Evolutionary conservation across 805 yeast genomes (phyloP).

Genomic region (Yarrowia osloensis): DNA sequence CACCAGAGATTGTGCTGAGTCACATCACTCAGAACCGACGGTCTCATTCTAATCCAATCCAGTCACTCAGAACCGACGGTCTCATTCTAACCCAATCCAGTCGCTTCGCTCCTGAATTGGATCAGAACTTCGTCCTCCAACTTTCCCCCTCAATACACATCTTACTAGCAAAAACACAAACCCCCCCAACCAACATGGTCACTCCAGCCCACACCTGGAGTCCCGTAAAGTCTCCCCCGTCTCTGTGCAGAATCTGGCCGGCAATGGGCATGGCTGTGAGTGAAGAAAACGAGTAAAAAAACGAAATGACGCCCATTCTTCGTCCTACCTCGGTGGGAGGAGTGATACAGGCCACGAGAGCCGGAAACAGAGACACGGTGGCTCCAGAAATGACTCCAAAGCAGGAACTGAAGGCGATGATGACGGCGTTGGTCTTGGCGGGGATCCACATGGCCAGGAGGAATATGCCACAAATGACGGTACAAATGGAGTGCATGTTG

Average conservation of each 20-base stretch:
- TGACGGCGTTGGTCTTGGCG: conserved; percentile 37
- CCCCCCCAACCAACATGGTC: conserved; percentile 10
- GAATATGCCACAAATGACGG: conserved; percentile 49
- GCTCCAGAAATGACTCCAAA: conserved; percentile 66
- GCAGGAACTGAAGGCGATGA: conserved; percentile 54
- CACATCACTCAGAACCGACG: too few species aligned
- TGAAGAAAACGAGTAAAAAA: conserved; percentile 45
- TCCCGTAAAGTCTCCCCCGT: not conserved
- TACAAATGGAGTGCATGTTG: conserved; percentile 55
- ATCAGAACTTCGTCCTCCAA: not conserved
- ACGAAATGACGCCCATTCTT: conserved; percentile 66
- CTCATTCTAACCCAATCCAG: too few species aligned
- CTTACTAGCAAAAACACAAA: conserved; percentile 2
- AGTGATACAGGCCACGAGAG: conserved; percentile 65
- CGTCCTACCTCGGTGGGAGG: conserved; percentile 67
- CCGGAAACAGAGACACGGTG: conserved; percentile 64
- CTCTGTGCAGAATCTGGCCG: conserved; percentile 36
- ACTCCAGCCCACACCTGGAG: conserved; percentile 18
- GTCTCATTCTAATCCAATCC: too few species aligned
- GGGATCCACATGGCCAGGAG: conserved; percentile 66
- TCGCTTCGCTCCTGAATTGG: too few species aligned
- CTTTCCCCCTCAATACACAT: not conserved
- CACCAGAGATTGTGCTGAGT: too few species aligned
- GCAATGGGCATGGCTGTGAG: conserved; percentile 46
- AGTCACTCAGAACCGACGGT: too few species aligned